Conservation (phyloP, 1,284 basidiomycete genomes). For the Pholiota adiposa region DNA sequence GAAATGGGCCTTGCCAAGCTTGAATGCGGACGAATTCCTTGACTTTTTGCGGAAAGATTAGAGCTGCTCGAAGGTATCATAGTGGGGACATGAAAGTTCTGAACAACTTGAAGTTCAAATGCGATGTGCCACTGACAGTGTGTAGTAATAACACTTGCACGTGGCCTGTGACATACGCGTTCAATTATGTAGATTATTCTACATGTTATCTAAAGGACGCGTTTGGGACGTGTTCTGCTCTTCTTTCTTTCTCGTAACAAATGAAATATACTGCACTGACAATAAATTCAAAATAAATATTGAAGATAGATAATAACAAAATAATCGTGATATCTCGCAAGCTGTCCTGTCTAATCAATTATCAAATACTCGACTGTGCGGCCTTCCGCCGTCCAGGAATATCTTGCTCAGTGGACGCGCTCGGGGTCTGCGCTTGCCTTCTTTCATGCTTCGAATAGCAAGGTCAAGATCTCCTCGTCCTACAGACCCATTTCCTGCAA, state of each 20-base stretch:
- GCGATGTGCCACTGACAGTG: background rate
- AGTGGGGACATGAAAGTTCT: background rate
- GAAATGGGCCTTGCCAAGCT: constrained; percentile 24
- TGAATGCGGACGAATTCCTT: constrained; percentile 18
- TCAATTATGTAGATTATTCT: no score
- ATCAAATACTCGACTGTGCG: constrained; percentile 42
- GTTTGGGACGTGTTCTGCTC: background rate
- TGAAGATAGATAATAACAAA: background rate
- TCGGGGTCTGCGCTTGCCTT: constrained; percentile 62
- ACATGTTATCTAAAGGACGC: no score
- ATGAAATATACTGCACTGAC: no score
- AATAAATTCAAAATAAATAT: background rate
- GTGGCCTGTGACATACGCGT: constrained; percentile 3
- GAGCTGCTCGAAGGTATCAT: constrained; percentile 25
- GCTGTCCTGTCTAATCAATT: constrained; percentile 18
- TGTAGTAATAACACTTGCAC: background rate
- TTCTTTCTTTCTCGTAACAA: background rate
- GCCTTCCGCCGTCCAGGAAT: constrained; percentile 70
- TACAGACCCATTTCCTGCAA: constrained; percentile 51
- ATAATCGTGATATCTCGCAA: background rate
- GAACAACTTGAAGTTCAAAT: background rate
- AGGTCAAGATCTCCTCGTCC: constrained; percentile 81
- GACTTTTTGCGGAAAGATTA: constrained; percentile 17
- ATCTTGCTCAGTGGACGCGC: constrained; percentile 70
- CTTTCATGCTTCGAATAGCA: constrained; percentile 80